Percentiles rank a stretch among this genome's conserved stretches.
Conservation (phyloP, 2,329 filamentous ascomycete species). For the Xylaria sp. region DNA sequence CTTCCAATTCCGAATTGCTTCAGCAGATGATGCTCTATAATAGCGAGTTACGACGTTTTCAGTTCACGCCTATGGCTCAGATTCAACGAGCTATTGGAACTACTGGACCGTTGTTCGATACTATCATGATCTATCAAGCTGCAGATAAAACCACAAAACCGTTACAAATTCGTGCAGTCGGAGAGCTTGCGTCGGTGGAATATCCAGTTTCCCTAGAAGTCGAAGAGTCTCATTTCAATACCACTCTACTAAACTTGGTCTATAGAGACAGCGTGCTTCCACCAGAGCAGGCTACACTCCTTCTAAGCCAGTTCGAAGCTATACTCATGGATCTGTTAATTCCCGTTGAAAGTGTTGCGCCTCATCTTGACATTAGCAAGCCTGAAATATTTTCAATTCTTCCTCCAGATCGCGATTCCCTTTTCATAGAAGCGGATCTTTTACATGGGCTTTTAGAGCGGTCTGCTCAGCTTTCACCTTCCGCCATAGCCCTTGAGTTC, state of each 20-base stretch:
- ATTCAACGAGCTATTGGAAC: slow-evolving; percentile 78
- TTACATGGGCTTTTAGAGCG: slow-evolving; percentile 83
- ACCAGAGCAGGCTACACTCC: slow-evolving; percentile 69
- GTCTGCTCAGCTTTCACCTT: slow-evolving; percentile 65
- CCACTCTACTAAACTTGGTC: slow-evolving; percentile 72
- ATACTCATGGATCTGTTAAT: slow-evolving; percentile 69
- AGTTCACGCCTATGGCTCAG: slow-evolving; percentile 74
- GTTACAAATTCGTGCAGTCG: slow-evolving; percentile 66
- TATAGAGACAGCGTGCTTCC: slow-evolving; percentile 74
- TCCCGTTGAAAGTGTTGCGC: slow-evolving; percentile 55
- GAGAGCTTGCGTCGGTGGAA: slow-evolving; percentile 77
- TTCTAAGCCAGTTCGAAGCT: slow-evolving; percentile 78
- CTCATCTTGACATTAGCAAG: slow-evolving; percentile 50
- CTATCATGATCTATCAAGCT: slow-evolving; percentile 85
- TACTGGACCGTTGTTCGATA: slow-evolving; percentile 79
- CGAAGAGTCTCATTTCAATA: slow-evolving; percentile 61
- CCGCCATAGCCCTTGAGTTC: slow-evolving; percentile 79
- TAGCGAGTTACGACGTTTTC: slow-evolving; percentile 71
- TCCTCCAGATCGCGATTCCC: slow-evolving; percentile 65
- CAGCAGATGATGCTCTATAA: slow-evolving; percentile 73
- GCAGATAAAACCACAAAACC: slow-evolving; percentile 45
- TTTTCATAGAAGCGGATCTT: slow-evolving; percentile 68
- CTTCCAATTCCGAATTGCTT: slow-evolving; percentile 67
- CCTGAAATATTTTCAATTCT: slow-evolving; percentile 70
- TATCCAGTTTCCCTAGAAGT: slow-evolving; percentile 86